These are phyloP conservation scores for Fusarium chlamydosporum DNA, from an alignment of 2,329 filamentous ascomycete species.

Conservation along the genomic window DNA sequence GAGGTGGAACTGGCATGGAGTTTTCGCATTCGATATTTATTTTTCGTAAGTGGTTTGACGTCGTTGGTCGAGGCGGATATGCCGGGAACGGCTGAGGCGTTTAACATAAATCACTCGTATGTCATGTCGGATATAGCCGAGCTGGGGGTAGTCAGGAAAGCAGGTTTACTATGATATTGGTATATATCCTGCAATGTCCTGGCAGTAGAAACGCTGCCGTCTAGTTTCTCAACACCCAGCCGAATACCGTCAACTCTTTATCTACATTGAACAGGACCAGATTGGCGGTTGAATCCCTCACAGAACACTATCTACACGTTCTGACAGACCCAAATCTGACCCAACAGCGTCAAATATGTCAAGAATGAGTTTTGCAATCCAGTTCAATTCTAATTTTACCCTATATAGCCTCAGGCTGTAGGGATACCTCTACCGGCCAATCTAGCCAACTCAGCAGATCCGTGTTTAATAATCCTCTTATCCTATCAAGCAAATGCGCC, in stretches of 20 bases:
- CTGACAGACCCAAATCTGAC: background rate
- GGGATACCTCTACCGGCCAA: slow-evolving; percentile 45
- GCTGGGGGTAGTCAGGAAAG: background rate
- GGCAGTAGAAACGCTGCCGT: background rate
- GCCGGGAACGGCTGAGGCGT: slow-evolving; percentile 16
- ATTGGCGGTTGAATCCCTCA: background rate
- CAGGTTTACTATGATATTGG: background rate
- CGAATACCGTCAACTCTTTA: background rate
- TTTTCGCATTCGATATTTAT: slow-evolving; percentile 27
- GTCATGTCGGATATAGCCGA: slow-evolving; percentile 13
- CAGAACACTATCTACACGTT: background rate
- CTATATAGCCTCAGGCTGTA: slow-evolving; percentile 22
- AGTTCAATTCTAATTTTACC: slow-evolving; percentile 14
- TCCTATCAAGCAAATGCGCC: slow-evolving; percentile 44
- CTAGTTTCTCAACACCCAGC: background rate
- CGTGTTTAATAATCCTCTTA: slow-evolving; percentile 38
- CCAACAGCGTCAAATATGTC: no score
- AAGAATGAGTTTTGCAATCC: background rate
- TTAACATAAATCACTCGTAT: slow-evolving; percentile 26
- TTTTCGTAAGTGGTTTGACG: slow-evolving; percentile 30
- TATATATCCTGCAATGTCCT: background rate
- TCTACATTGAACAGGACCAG: background rate
- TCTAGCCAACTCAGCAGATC: slow-evolving; percentile 47
- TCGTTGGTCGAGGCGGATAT: slow-evolving; percentile 21
- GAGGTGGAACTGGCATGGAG: slow-evolving; percentile 16